Evolutionary conservation across 331 rosid species (phyloP).

Genomic region (Rhamnella rubrinervis): DNA sequence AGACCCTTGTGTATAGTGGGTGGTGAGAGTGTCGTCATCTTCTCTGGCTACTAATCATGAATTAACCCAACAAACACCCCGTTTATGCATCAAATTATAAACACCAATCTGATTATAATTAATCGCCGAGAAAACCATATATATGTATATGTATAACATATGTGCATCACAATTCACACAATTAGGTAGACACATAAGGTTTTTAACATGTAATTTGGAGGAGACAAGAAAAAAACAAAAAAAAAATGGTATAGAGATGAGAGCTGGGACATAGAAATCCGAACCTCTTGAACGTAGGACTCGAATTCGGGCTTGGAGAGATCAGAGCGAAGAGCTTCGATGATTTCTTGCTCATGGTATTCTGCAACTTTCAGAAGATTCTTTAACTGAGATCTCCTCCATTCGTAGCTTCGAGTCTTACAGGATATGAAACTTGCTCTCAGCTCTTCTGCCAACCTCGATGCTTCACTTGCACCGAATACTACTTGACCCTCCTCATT

Average conservation of each 20-base stretch:
- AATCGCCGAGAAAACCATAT: too few relatives aligned
- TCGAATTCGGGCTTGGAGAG: slow-evolving; percentile 66
- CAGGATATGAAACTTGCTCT: slow-evolving; percentile 42
- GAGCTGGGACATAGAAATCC: not conserved
- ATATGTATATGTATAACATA: too few relatives aligned
- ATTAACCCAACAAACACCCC: too few relatives aligned
- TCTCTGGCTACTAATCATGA: too few relatives aligned
- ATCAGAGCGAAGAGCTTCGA: slow-evolving; percentile 50
- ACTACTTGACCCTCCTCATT: slow-evolving; percentile 8
- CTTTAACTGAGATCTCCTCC: slow-evolving; percentile 69
- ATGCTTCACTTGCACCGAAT: slow-evolving; percentile 35
- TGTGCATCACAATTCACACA: too few relatives aligned
- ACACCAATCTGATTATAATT: too few relatives aligned
- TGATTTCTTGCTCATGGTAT: slow-evolving; percentile 39
- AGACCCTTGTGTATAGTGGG: too few relatives aligned
- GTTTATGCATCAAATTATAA: too few relatives aligned
- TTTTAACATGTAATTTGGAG: not conserved
- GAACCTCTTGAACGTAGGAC: slow-evolving; percentile 64
- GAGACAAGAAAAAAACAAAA: not conserved
- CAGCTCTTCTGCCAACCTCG: slow-evolving; percentile 39
- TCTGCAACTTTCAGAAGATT: slow-evolving; percentile 25
- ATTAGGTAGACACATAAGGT: too few relatives aligned
- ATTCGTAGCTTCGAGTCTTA: slow-evolving; percentile 54
- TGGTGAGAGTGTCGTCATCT: too few relatives aligned
- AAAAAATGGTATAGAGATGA: not conserved